Evolutionary conservation across 176 grass and related monocot genomes (phyloP).

Genomic region (maize (Zea mays)): Zm-B73-REFERENCE-NAM-5.0 NC_050098.1:119560001-119560500

Average conservation of each 20-base stretch:
- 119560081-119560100: not conserved
- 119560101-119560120: conserved; percentile 2
- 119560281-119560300: conserved; percentile 99
- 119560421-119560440: conserved; percentile 87
- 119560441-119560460: conserved; percentile 88
- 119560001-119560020: conserved; percentile 7
- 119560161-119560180: not conserved
- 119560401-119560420: conserved; percentile 87
- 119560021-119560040: not conserved
- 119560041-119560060: conserved; percentile 20
- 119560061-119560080: not conserved
- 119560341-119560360: conserved; percentile 99
- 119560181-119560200: conserved; percentile 14
- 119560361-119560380: conserved; percentile 96
- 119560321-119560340: conserved; percentile 98
- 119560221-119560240: conserved; percentile 28
- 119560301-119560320: conserved; percentile 99
- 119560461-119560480: conserved; percentile 93
- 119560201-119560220: not conserved
- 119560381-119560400: conserved; percentile 75
- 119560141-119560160: conserved; percentile 7
- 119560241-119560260: conserved; percentile 69
- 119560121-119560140: not conserved
- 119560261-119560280: conserved; percentile 99
- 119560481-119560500: conserved; percentile 86